Evolutionary conservation across 2,329 filamentous ascomycete species (phyloP).

Genomic region (Calonectria montana): DNA sequence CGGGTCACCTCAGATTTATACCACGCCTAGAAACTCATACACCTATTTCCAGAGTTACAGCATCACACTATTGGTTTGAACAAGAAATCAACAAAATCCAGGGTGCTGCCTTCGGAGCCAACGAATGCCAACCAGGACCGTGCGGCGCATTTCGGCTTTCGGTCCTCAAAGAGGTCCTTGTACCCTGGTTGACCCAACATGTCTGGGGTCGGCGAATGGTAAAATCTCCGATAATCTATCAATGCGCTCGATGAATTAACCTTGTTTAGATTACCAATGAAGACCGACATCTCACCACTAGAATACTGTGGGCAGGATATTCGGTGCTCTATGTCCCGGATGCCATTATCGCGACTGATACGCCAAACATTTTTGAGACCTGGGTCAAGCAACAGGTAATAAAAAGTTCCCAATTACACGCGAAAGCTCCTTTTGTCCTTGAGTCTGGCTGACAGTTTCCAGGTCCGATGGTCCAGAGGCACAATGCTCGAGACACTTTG

Average conservation of each 20-base stretch:
- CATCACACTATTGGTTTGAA: constrained; percentile 12
- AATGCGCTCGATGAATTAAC: neutral
- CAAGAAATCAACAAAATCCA: constrained; percentile 8
- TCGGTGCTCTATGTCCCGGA: neutral
- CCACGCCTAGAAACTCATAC: neutral
- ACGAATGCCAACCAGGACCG: neutral
- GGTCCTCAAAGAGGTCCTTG: neutral
- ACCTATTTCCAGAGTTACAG: neutral
- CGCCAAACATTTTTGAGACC: neutral
- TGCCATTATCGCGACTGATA: neutral
- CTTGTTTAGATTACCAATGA: neutral
- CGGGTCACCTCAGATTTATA: neutral
- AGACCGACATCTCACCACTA: neutral
- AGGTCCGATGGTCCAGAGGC: neutral
- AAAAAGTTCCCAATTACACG: too few species aligned
- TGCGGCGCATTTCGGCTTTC: neutral
- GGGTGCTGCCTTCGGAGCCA: constrained; percentile 1
- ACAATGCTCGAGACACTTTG: neutral
- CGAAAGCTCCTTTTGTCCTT: fast-evolving
- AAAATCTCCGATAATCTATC: too few species aligned
- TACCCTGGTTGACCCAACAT: neutral
- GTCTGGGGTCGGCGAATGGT: neutral
- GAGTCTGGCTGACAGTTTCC: neutral
- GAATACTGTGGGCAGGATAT: neutral
- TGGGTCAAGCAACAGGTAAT: neutral